These are phyloP conservation scores for Medicago arabica DNA, from an alignment of 306 rosid species.

Conservation along the genomic window DNA sequence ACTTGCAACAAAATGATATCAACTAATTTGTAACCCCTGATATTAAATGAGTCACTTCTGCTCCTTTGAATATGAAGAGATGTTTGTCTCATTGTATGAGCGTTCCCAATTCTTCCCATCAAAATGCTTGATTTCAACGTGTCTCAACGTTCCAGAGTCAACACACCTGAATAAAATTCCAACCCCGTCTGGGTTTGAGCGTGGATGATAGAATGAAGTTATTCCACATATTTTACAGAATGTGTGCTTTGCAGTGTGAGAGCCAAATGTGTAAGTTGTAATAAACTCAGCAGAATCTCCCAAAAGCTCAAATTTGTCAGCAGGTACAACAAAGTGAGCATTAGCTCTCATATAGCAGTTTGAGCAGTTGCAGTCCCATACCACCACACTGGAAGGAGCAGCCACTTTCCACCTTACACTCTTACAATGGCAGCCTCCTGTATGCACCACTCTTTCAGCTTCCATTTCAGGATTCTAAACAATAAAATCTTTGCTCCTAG, in stretches of 20 bases:
- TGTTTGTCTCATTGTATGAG: slow-evolving; percentile 38
- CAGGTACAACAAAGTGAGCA: slow-evolving; percentile 68
- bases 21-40: slow-evolving; percentile 3
- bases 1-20: not conserved
- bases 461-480: slow-evolving; percentile 57
- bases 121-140: slow-evolving; percentile 55
- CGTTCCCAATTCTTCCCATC: slow-evolving; percentile 85
- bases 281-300: slow-evolving; percentile 68
- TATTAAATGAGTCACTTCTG: slow-evolving; percentile 34
- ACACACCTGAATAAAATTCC: slow-evolving; percentile 73
- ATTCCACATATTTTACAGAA: slow-evolving; percentile 89
- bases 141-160: slow-evolving; percentile 75
- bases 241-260: slow-evolving; percentile 83
- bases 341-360: slow-evolving; percentile 78
- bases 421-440: slow-evolving; percentile 92
- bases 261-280: slow-evolving; percentile 78
- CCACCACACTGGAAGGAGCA: slow-evolving; percentile 70
- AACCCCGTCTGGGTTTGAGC: slow-evolving; percentile 92
- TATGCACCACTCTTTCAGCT: slow-evolving; percentile 60
- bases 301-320: slow-evolving; percentile 62
- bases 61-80: slow-evolving; percentile 60
- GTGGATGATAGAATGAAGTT: slow-evolving; percentile 83
- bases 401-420: slow-evolving; percentile 72
- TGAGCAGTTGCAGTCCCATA: slow-evolving; percentile 84
- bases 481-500: not conserved